Evolutionary conservation across 1,284 basidiomycete species (phyloP).

Genomic region (Ceratobasidium sp.): DNA sequence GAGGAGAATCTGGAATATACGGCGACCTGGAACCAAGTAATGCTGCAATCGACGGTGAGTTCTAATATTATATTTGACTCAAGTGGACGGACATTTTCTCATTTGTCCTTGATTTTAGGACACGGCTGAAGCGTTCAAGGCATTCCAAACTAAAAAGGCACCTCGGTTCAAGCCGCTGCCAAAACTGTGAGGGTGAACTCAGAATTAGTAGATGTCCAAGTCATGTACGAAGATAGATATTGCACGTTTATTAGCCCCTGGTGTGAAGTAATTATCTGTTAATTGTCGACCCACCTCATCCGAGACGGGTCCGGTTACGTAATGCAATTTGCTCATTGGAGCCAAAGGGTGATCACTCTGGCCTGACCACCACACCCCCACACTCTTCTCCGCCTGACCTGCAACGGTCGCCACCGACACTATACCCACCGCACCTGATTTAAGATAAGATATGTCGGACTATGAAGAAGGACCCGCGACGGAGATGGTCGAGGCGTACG

Average conservation of each 20-base stretch:
- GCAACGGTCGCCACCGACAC: neutral
- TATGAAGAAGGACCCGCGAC: slow-evolving; percentile 76
- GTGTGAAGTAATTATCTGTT: slow-evolving; percentile 6
- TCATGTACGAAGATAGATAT: neutral
- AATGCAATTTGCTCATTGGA: slow-evolving; percentile 17
- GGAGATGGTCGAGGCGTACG: slow-evolving; percentile 93
- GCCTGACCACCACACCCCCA: slow-evolving; percentile 6
- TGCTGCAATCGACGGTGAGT: slow-evolving; percentile 77
- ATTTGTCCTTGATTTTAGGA: slow-evolving; percentile 53
- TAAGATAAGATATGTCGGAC: slow-evolving; percentile 40
- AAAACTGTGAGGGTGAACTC: slow-evolving; percentile 46
- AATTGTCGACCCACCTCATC: neutral
- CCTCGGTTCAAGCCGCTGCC: slow-evolving; percentile 53
- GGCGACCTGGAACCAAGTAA: slow-evolving; percentile 79
- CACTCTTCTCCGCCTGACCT: neutral
- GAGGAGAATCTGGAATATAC: slow-evolving; percentile 85
- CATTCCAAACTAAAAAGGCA: slow-evolving; percentile 59
- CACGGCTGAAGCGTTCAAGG: slow-evolving; percentile 59
- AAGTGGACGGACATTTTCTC: neutral
- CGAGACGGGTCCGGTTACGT: slow-evolving; percentile 25
- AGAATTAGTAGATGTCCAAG: neutral
- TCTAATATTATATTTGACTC: neutral
- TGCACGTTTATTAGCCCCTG: neutral
- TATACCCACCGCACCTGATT: slow-evolving; percentile 17
- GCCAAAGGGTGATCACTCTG: slow-evolving; percentile 1